Evolutionary conservation across 1,139 yeast species (phyloP).

Genomic region (Blastobotrys serpentis): DNA sequence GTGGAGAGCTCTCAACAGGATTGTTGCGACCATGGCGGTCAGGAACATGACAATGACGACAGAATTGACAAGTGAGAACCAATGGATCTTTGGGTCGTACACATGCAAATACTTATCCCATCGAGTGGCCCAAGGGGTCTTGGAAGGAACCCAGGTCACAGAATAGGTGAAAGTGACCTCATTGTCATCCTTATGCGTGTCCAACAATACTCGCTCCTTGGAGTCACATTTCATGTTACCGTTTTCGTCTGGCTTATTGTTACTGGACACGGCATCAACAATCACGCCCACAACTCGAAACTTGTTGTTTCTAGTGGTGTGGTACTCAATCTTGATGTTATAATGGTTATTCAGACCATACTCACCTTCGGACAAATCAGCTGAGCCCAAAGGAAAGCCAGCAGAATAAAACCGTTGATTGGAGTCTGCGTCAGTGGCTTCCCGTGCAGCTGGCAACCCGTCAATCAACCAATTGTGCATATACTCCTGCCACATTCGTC

Average conservation of each 20-base stretch:
- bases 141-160: slow-evolving; percentile 62
- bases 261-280: slow-evolving; percentile 67
- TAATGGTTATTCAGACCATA: slow-evolving; percentile 68
- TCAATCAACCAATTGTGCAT: slow-evolving; percentile 91
- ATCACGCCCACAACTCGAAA: slow-evolving; percentile 89
- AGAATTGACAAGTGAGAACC: slow-evolving; percentile 89
- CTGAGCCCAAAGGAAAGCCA: slow-evolving; percentile 73
- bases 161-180: slow-evolving; percentile 61
- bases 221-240: slow-evolving; percentile 39
- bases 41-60: slow-evolving; percentile 75
- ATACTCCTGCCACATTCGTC: slow-evolving; percentile 78
- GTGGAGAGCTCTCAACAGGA: slow-evolving; percentile 74
- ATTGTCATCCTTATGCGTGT: slow-evolving; percentile 30
- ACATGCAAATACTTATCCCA: slow-evolving; percentile 97
- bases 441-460: slow-evolving; percentile 88
- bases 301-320: slow-evolving; percentile 62
- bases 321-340: slow-evolving; percentile 77
- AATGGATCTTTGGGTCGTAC: slow-evolving; percentile 88
- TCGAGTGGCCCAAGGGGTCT: slow-evolving; percentile 93
- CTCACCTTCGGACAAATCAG: slow-evolving; percentile 46
- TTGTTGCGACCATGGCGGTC: slow-evolving; percentile 76
- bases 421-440: slow-evolving; percentile 53
- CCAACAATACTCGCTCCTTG: slow-evolving; percentile 39
- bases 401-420: slow-evolving; percentile 57
- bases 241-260: slow-evolving; percentile 45